A percentile compares a stretch with the other conserved stretches of the same genome.
Evolutionary conservation across 257 asterid genomes (phyloP).

Genomic region (Misopates orontium): DNA sequence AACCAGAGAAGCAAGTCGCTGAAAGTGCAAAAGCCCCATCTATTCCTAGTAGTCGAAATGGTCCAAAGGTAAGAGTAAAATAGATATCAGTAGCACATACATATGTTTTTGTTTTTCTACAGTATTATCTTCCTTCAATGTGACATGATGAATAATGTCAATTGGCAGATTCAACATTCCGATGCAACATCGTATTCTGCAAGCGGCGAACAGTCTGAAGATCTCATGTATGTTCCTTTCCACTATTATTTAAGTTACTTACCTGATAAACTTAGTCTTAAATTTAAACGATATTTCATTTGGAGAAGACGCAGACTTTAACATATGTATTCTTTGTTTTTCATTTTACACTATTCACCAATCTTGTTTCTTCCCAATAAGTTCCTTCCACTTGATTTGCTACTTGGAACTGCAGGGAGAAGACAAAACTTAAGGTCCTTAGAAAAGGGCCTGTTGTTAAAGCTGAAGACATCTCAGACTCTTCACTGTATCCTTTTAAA

Average conservation of each 20-base stretch:
- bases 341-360: neutral
- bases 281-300: slow-evolving; percentile 5
- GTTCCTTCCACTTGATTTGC: slow-evolving; percentile 10
- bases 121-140: slow-evolving; percentile 4
- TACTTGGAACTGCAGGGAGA: slow-evolving; percentile 41
- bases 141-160: slow-evolving; percentile 12
- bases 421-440: slow-evolving; percentile 38
- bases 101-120: neutral
- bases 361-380: neutral
- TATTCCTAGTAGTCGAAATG: slow-evolving; percentile 30
- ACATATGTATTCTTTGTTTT: no score
- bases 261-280: slow-evolving; percentile 2
- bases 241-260: slow-evolving; percentile 15
- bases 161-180: slow-evolving; percentile 36
- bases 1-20: slow-evolving; percentile 35
- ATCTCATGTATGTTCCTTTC: slow-evolving; percentile 37
- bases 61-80: slow-evolving; percentile 33
- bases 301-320: slow-evolving; percentile 13
- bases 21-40: slow-evolving; percentile 28
- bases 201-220: slow-evolving; percentile 42
- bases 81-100: neutral
- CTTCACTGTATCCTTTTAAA: slow-evolving; percentile 50
- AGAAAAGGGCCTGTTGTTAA: slow-evolving; percentile 38
- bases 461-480: slow-evolving; percentile 40
- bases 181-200: slow-evolving; percentile 42